Evolutionary conservation across 306 rosid species (phyloP).

Genomic region (Dalbergia cochinchinensis): DNA sequence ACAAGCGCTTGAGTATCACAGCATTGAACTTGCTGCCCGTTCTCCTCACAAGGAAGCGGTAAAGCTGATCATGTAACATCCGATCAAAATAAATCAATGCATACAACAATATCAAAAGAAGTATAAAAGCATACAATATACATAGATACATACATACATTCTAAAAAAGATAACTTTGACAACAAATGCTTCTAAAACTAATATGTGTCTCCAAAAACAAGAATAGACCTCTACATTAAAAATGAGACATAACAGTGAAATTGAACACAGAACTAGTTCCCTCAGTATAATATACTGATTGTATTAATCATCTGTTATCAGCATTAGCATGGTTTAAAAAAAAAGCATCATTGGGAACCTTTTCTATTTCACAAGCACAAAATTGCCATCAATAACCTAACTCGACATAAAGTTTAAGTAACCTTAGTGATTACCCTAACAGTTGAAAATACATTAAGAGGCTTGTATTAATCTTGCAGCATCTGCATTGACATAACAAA

Average conservation of each 20-base stretch:
- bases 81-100: slow-evolving; percentile 38
- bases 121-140: neutral
- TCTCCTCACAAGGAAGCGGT: slow-evolving; percentile 88
- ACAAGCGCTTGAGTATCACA: slow-evolving; percentile 78
- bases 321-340: slow-evolving; percentile 69
- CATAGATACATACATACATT: neutral
- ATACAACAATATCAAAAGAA: neutral
- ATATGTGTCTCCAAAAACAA: neutral
- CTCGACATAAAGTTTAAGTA: neutral
- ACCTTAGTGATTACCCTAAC: neutral
- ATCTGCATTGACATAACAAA: neutral
- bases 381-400: neutral
- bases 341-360: slow-evolving; percentile 44
- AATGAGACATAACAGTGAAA: neutral
- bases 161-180: neutral
- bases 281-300: slow-evolving; percentile 49
- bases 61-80: slow-evolving; percentile 59
- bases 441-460: neutral
- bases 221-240: neutral
- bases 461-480: neutral
- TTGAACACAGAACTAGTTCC: slow-evolving; percentile 44
- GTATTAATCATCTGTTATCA: slow-evolving; percentile 57
- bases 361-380: neutral
- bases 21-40: slow-evolving; percentile 83
- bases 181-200: slow-evolving; percentile 1